phyloP scores from a whole-genome alignment of 2,329 filamentous ascomycete species.

The Cyphellophora attinorum region DNA sequence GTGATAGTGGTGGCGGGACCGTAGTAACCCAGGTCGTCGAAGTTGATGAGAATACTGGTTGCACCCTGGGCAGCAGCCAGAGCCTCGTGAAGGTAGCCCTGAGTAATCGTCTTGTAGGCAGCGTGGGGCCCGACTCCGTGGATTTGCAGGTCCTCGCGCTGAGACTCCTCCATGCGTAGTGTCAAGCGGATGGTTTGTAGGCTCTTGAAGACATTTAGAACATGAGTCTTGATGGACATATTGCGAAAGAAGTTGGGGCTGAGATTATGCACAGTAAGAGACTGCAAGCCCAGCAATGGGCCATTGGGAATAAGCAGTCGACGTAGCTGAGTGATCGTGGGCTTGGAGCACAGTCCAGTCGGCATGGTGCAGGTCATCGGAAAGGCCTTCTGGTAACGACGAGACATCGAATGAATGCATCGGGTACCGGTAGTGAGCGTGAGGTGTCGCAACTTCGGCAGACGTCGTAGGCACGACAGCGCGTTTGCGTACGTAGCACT shows the following conservation, averaged over 20 bases:
- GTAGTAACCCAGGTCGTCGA: slow-evolving; percentile 14
- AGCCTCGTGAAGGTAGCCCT: slow-evolving; percentile 10
- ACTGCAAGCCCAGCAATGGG: neutral
- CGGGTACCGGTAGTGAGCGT: slow-evolving; percentile 12
- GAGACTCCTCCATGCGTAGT: slow-evolving; percentile 13
- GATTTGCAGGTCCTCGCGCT: slow-evolving; percentile 5
- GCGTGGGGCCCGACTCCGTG: neutral
- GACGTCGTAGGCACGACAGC: slow-evolving; percentile 6
- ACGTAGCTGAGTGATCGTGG: slow-evolving; percentile 15
- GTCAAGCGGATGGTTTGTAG: slow-evolving; percentile 12
- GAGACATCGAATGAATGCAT: slow-evolving; percentile 15
- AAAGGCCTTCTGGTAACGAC: slow-evolving; percentile 14
- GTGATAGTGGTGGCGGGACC: slow-evolving; percentile 7
- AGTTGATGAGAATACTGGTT: slow-evolving; percentile 15
- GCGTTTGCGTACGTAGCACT: slow-evolving; percentile 6
- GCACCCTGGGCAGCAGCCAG: slow-evolving; percentile 8
- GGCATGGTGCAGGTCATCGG: slow-evolving; percentile 14
- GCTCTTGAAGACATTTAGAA: slow-evolving; percentile 10
- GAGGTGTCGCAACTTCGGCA: slow-evolving; percentile 14
- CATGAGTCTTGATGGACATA: too few relatives aligned
- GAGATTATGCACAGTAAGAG: neutral
- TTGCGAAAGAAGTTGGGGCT: slow-evolving; percentile 12
- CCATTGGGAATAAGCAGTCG: slow-evolving; percentile 12
- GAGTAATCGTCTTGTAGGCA: slow-evolving; percentile 11
- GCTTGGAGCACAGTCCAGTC: slow-evolving; percentile 10